Conservation (phyloP, 2,329 filamentous ascomycete species). For the Colletotrichum acutatum region DNA sequence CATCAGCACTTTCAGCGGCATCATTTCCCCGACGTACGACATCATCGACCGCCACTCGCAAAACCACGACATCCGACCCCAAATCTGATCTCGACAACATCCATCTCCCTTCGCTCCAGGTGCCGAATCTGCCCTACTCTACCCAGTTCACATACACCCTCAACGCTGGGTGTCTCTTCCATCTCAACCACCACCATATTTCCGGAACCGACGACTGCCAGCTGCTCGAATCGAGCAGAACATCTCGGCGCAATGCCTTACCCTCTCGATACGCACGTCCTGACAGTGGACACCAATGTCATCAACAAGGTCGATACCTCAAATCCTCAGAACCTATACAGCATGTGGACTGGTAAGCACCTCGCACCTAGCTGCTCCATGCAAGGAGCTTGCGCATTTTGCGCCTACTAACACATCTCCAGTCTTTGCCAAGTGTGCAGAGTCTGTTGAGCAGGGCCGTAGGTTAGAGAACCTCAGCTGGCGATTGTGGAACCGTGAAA, state of each 20-base stretch:
- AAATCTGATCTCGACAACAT: not conserved
- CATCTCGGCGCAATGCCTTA: slow-evolving; percentile 76
- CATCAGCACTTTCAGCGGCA: not conserved
- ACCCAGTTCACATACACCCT: not conserved
- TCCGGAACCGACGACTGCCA: slow-evolving; percentile 34
- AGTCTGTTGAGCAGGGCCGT: slow-evolving; percentile 92
- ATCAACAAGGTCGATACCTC: slow-evolving; percentile 95
- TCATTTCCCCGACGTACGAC: slow-evolving; percentile 9
- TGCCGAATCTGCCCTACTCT: slow-evolving; percentile 17
- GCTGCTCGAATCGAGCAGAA: slow-evolving; percentile 52
- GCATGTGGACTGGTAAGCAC: slow-evolving; percentile 92
- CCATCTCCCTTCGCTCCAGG: slow-evolving; percentile 18
- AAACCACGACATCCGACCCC: not conserved
- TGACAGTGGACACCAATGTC: slow-evolving; percentile 90
- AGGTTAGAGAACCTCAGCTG: slow-evolving; percentile 95
- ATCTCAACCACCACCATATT: slow-evolving; percentile 38
- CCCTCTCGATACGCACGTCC: slow-evolving; percentile 83
- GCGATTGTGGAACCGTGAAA: slow-evolving; percentile 94
- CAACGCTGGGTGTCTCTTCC: slow-evolving; percentile 33
- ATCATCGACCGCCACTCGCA: slow-evolving; percentile 7
- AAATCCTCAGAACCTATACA: slow-evolving; percentile 92
- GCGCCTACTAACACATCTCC: slow-evolving; percentile 31
- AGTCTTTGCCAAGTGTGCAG: slow-evolving; percentile 96
- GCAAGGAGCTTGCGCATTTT: slow-evolving; percentile 38
- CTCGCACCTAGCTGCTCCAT: not conserved